Evolutionary conservation across 2,329 filamentous ascomycete species (phyloP), one percentile per base, ranked within the genome.

Genomic region (Hansfordia pulvinata): DNA sequence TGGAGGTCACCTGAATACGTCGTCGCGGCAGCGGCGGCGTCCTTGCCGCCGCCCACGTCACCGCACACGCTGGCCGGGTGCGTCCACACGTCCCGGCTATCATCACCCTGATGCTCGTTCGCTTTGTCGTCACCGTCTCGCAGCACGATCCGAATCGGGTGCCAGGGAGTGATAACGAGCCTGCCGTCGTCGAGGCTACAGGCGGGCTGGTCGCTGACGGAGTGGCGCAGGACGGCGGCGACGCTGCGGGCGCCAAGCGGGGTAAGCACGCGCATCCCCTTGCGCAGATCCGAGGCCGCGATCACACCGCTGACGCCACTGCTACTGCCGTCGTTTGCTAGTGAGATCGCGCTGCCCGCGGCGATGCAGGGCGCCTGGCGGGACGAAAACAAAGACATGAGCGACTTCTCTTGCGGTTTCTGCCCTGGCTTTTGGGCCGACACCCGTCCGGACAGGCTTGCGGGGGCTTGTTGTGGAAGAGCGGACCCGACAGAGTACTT

Each of bases 111-210:
- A n/a, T n/a, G n/a, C n/a, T n/a, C n/a, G n/a, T n/a, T n/a, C n/a
- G n/a, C n/a, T n/a, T n/a, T n/a, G n/a, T n/a, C n/a, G n/a, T n/a
- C n/a, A n/a, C n/a, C n/a, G n/a, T n/a, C n/a, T n/a, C n/a, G n/a
- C n/a, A n/a, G n/a, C n/a, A 54, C 46, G 2, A 41, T 25, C 0
- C 49, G 55, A 3, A 76, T 44, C 2, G 71, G 71, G 40, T 76
- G 72, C 65, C 67, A 76, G 0, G 64, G 61, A 14, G 71, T 76
- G 16, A 74, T 58, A 6, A 64, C 41, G 6, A 74, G 47, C 2
- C 32, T 32, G 1, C 33, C 39, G 3, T 40, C 34, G 2, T 55
- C 56, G 1, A 73, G 42, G 1, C 50, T 50, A 31, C 60, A 65
- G 39, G 75, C 52, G 2, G 40, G 31, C 19, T 47, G 46, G 20